These are phyloP conservation scores for Trichoderma sp. DNA, from an alignment of 2,329 filamentous ascomycete genomes.

Conservation along the genomic window DNA sequence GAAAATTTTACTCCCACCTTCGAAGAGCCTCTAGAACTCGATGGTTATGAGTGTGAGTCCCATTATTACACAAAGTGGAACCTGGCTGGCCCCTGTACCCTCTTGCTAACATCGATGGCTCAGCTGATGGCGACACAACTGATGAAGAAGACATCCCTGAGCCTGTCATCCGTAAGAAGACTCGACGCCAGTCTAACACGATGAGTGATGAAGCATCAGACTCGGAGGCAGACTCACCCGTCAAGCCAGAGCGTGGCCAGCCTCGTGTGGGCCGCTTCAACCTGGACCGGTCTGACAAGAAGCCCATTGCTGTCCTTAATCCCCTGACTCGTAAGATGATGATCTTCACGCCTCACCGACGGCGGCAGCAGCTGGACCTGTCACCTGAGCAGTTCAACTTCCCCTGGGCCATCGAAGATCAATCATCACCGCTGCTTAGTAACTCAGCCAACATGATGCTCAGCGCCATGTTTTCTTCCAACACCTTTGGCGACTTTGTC, in stretches of 20 bases:
- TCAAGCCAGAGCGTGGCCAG: slow-evolving; percentile 47
- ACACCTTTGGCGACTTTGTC: slow-evolving; percentile 55
- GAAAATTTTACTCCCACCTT: slow-evolving; percentile 30
- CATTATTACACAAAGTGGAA: slow-evolving; percentile 21
- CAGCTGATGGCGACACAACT: slow-evolving; percentile 60
- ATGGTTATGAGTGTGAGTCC: slow-evolving; percentile 61
- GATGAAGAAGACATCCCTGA: slow-evolving; percentile 58
- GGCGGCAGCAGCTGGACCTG: slow-evolving; percentile 47
- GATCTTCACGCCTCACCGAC: slow-evolving; percentile 56
- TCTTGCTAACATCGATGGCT: slow-evolving; percentile 38
- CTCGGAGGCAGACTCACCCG: slow-evolving; percentile 48
- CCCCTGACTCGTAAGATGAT: slow-evolving; percentile 59
- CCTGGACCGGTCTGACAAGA: slow-evolving; percentile 51
- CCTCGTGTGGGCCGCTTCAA: slow-evolving; percentile 55
- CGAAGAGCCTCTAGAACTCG: slow-evolving; percentile 42
- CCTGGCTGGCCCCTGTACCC: neutral
- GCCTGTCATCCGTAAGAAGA: slow-evolving; percentile 47
- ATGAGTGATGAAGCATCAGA: slow-evolving; percentile 44
- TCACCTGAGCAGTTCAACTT: slow-evolving; percentile 55
- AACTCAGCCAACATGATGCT: slow-evolving; percentile 76
- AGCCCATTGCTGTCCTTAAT: slow-evolving; percentile 58
- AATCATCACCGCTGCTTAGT: slow-evolving; percentile 57
- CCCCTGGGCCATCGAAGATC: slow-evolving; percentile 41
- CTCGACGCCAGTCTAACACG: slow-evolving; percentile 38
- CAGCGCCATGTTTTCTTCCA: slow-evolving; percentile 62